These are phyloP conservation scores for Isoetes taiwanensis DNA, from an alignment of 75 land plant species.

Conservation along the genomic window DNA sequence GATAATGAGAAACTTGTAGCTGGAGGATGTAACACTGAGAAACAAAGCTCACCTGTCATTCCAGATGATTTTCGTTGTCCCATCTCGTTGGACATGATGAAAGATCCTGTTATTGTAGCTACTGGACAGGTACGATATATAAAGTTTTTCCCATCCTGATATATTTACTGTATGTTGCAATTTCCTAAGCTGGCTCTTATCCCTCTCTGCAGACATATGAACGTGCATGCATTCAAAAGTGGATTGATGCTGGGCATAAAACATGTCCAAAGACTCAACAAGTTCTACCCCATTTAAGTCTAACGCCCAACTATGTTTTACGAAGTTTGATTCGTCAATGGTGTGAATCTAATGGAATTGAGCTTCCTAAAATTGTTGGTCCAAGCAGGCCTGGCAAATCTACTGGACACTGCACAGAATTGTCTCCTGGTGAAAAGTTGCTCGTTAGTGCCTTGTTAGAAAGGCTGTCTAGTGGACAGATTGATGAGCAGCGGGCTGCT, in stretches of 20 bases:
- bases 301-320: conserved; percentile 1
- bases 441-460: background rate
- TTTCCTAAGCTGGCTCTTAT: background rate
- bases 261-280: conserved; percentile 4
- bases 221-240: background rate
- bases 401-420: background rate
- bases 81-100: conserved; percentile 87
- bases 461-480: background rate
- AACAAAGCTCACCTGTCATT: conserved; percentile 24
- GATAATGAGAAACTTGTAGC: conserved; percentile 33
- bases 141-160: background rate
- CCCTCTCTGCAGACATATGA: background rate
- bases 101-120: conserved; percentile 93
- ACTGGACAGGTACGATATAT: conserved; percentile 77
- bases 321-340: conserved; percentile 3
- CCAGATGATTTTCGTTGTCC: conserved; percentile 96
- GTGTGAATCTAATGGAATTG: background rate
- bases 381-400: background rate
- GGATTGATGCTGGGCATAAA: conserved; percentile 4
- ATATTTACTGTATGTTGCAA: background rate
- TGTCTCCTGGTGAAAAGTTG: background rate
- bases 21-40: background rate
- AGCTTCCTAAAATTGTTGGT: background rate
- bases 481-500: background rate
- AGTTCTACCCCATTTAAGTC: background rate